Evolutionary conservation across 345 rosid genomes (phyloP).

Genomic region (Boechera retrofracta): DNA sequence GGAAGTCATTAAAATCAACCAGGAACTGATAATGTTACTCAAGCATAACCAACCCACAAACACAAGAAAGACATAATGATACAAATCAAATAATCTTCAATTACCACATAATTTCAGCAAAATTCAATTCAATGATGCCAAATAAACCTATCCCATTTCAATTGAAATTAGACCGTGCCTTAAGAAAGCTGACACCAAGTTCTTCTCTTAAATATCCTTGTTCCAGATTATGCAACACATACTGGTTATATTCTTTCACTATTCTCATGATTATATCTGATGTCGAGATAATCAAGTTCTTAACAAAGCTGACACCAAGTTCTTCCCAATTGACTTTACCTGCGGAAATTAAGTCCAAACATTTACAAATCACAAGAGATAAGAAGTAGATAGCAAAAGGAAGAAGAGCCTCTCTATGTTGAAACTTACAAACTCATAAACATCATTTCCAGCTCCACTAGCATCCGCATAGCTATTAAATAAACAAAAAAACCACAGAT

Average conservation of each 20-base stretch:
- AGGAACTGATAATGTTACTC: background rate
- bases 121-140: constrained; percentile 8
- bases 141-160: background rate
- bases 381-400: background rate
- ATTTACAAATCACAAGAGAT: background rate
- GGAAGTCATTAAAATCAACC: background rate
- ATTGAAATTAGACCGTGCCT: constrained; percentile 45
- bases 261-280: constrained; percentile 77
- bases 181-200: constrained; percentile 70
- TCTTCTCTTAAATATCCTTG: constrained; percentile 77
- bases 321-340: constrained; percentile 62
- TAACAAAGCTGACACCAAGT: too few relatives aligned
- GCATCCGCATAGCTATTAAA: constrained; percentile 66
- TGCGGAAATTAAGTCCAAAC: constrained; percentile 22
- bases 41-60: constrained; percentile 28
- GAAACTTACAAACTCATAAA: constrained; percentile 71
- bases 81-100: background rate
- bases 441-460: constrained; percentile 77
- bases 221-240: constrained; percentile 68
- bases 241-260: constrained; percentile 75
- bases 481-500: background rate
- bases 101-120: background rate
- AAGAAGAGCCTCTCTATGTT: background rate
- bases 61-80: background rate
- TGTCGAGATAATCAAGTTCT: constrained; percentile 23